phyloP scores from a whole-genome alignment of 371 early-diverging fungal genomes.

The Massospora cicadina region DNA sequence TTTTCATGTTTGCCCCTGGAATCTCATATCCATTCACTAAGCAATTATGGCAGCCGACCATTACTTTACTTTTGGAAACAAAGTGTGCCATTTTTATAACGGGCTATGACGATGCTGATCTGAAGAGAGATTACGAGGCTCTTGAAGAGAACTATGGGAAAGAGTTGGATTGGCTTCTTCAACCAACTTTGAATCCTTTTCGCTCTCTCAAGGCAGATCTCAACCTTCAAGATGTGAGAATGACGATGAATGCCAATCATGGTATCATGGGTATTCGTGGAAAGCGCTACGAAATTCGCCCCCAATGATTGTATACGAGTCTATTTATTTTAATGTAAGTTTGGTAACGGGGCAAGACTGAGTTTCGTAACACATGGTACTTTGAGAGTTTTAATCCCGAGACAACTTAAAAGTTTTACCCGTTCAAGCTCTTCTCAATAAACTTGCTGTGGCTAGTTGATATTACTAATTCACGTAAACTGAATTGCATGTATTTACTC shows the following conservation, averaged over 20 bases:
- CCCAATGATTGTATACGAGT: slow-evolving; percentile 8
- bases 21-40: slow-evolving; percentile 42
- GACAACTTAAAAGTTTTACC: too few relatives aligned
- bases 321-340: slow-evolving; percentile 3
- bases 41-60: slow-evolving; percentile 50
- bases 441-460: too few relatives aligned
- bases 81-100: slow-evolving; percentile 68
- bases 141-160: slow-evolving; percentile 28
- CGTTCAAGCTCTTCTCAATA: too few relatives aligned
- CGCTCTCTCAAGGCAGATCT: slow-evolving; percentile 56
- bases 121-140: slow-evolving; percentile 35
- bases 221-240: slow-evolving; percentile 49
- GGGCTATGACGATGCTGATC: slow-evolving; percentile 53
- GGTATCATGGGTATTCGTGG: slow-evolving; percentile 71
- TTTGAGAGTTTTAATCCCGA: too few relatives aligned
- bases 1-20: slow-evolving; percentile 69
- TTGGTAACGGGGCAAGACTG: background rate
- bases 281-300: slow-evolving; percentile 54
- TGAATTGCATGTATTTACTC: too few relatives aligned
- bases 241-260: slow-evolving; percentile 59
- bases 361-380: too few relatives aligned
- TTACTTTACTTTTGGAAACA: slow-evolving; percentile 49
- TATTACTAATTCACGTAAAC: too few relatives aligned
- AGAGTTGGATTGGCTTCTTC: slow-evolving; percentile 46
- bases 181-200: slow-evolving; percentile 48